Percentiles rank a stretch among this genome's conserved stretches.
These are phyloP conservation scores for Carallia pectinifolia DNA, from an alignment of 345 rosid species.

Conservation along the genomic window DNA sequence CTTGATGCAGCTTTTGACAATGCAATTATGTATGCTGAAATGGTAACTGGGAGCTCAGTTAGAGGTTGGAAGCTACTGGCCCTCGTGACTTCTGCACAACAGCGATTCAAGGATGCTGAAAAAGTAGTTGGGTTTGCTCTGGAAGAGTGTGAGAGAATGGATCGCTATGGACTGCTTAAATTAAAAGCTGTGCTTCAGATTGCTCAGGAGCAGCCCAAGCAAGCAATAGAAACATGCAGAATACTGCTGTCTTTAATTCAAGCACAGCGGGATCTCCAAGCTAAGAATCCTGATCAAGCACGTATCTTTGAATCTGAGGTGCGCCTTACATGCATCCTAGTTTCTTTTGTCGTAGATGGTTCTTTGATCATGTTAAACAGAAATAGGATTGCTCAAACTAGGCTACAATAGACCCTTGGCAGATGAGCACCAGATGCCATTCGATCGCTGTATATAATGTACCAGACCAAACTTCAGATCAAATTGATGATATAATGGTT, in stretches of 20 bases:
- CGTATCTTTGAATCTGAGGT: constrained; percentile 44
- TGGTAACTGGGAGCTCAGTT: constrained; percentile 50
- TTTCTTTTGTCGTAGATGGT: neutral
- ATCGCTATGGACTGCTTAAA: constrained; percentile 74
- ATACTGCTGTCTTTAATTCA: constrained; percentile 69
- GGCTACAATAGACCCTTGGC: neutral
- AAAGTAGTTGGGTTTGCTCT: constrained; percentile 60
- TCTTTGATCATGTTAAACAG: neutral
- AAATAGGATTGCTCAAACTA: neutral
- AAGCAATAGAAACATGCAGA: constrained; percentile 87
- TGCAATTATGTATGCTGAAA: constrained; percentile 55
- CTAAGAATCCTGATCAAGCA: constrained; percentile 32
- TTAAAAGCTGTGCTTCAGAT: constrained; percentile 75
- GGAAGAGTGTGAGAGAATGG: constrained; percentile 69
- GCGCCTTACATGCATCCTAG: neutral
- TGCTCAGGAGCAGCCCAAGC: constrained; percentile 79
- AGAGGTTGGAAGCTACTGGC: constrained; percentile 79
- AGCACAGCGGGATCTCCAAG: constrained; percentile 55
- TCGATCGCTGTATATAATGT: neutral
- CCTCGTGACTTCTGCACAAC: constrained; percentile 69
- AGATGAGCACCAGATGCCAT: neutral
- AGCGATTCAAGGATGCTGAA: constrained; percentile 74
- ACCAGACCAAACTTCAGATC: too few species aligned
- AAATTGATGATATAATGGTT: too few species aligned
- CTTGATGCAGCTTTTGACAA: constrained; percentile 63